Base-by-base conservation (phyloP, 1,284 basidiomycete species). In the Sphaerobolus stellatus region DNA sequence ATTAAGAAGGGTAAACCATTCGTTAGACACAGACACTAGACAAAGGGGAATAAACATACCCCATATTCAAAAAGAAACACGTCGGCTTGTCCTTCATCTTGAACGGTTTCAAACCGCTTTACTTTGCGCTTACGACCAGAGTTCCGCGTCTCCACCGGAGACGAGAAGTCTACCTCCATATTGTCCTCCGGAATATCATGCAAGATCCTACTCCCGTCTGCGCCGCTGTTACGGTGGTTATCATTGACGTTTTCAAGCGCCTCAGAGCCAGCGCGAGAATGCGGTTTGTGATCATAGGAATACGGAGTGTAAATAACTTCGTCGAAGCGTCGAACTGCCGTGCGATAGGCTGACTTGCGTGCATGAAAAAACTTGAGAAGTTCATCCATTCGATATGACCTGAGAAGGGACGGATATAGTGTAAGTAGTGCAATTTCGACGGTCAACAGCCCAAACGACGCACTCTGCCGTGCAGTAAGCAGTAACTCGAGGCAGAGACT, bases 1-100 rank as follows among this genome's bases (percentile, higher is more conserved):
- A 28, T 27, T n/a, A 31, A 24, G 22, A 22, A 45, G n/a, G n/a
- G 34, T n/a, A 27, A 47, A 33, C 22, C 11, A 41, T 29, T 18
- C 22, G 27, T 25, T 29, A 40, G 30, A 40, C n/a, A 20, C 33
- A n/a, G 16, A 38, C n/a, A 8, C 48, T n/a, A 24, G n/a, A 27
- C 78, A 78, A 78, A 80, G 49, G 80, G 75, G n/a, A 80, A 77
- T 20, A 80, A 75, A 20, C 71, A 72, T 33, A 49, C 52, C 18
- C 94, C 94, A 70, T 97, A 98, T 61, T 90, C 84, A 73, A 98
- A 98, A 60, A 97, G 75, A 71, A 96, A 98, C 56, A 95, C 88
- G 69, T 96, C 93, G 8, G 92, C 90, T 69, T 91, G 78, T 63
- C 81, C 63, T 75, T 77, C 68, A 78, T 81, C 68, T 75, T 79